Conservation (phyloP, 2,329 filamentous ascomycete genomes). For the Diaporthe citri region DNA sequence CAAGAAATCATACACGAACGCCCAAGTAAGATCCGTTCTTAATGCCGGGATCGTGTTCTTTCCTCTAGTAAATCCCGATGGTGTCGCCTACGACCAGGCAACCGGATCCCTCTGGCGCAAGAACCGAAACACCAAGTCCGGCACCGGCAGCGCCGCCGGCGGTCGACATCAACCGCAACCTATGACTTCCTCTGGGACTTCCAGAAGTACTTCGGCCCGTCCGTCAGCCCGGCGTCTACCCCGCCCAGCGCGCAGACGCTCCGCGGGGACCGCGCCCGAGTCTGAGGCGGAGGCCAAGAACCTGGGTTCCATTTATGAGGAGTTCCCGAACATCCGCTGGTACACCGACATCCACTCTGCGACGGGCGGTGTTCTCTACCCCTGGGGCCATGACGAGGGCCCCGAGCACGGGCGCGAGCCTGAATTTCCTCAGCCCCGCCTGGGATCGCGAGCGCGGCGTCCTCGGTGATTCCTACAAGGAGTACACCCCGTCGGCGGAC, state of each 20-base stretch:
- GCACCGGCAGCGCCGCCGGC: neutral
- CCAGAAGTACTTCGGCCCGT: constrained; percentile 4
- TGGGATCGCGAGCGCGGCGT: neutral
- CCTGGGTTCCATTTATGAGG: neutral
- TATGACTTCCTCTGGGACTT: constrained; percentile 4
- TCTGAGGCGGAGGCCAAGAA: constrained; percentile 14
- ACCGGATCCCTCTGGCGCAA: constrained; percentile 10
- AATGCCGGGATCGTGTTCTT: constrained; percentile 1
- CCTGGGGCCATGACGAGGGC: constrained; percentile 4
- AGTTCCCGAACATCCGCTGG: constrained; percentile 2
- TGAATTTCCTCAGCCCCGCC: neutral
- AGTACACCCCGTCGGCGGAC: constrained; percentile 1
- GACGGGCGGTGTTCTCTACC: neutral
- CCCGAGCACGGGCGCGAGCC: neutral
- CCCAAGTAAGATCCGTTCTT: neutral
- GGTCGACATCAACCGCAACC: constrained; percentile 14
- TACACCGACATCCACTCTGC: constrained; percentile 5
- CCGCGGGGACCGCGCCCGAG: constrained; percentile 12
- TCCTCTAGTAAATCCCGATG: neutral
- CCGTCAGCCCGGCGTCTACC: neutral
- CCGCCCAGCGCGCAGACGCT: constrained; percentile 1
- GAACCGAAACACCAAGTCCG: constrained; percentile 13
- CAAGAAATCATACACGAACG: neutral
- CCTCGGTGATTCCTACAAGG: constrained; percentile 1
- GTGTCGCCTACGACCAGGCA: neutral